Conservation (phyloP, 768 basidiomycete species). For the Tephrocybe sp. region DNA sequence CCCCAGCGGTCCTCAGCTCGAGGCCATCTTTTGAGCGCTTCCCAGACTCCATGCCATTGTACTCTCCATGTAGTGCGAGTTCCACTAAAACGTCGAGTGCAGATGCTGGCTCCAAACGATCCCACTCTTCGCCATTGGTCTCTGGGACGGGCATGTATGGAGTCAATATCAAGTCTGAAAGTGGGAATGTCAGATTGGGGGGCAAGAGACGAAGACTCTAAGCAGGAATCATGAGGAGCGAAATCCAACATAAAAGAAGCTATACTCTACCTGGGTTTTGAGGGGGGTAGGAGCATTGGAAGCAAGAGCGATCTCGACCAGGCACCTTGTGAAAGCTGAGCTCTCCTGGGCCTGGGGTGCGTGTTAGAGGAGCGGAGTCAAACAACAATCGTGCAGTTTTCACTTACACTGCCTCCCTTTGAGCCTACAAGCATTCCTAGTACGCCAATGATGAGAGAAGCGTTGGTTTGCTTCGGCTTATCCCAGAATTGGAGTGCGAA, state of each 20-base stretch:
- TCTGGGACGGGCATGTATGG: constrained; percentile 78
- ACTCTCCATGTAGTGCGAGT: constrained; percentile 85
- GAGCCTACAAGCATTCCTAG: constrained; percentile 84
- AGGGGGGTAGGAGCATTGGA: constrained; percentile 90
- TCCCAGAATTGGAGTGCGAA: constrained; percentile 98
- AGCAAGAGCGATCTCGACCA: constrained; percentile 85
- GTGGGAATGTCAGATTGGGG: constrained; percentile 52
- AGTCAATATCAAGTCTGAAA: constrained; percentile 68
- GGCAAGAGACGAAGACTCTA: constrained; percentile 49
- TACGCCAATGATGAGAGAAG: constrained; percentile 75
- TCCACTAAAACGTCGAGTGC: constrained; percentile 84
- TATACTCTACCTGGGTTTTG: constrained; percentile 73
- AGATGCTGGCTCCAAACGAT: constrained; percentile 77
- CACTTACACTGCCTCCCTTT: constrained; percentile 63
- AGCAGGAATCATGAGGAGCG: constrained; percentile 14
- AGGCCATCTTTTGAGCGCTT: constrained; percentile 65
- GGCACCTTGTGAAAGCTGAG: constrained; percentile 65
- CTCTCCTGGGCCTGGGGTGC: constrained; percentile 52
- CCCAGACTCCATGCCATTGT: constrained; percentile 63
- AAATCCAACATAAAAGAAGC: background rate
- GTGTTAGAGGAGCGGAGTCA: constrained; percentile 1
- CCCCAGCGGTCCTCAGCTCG: constrained; percentile 75
- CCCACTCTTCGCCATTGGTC: constrained; percentile 91
- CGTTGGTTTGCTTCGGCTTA: constrained; percentile 82
- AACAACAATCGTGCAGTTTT: background rate